Base-by-base conservation (phyloP, 176 grass and related monocot species). In the Panicum miliaceum region DNA sequence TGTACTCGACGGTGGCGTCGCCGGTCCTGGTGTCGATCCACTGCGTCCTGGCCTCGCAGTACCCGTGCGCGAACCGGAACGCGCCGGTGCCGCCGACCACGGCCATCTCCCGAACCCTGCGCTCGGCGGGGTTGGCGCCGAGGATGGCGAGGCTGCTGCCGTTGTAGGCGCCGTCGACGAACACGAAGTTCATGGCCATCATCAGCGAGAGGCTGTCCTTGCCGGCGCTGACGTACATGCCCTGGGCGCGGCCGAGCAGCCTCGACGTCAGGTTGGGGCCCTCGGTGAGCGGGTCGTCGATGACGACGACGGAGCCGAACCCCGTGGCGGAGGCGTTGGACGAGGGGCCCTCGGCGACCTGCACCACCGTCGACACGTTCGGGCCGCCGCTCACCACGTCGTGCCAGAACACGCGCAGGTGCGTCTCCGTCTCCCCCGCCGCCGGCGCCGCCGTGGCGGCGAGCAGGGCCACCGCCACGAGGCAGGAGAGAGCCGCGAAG, bases 371-470 rank as follows among this genome's bases (percentile, higher is more conserved):
- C 7, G 87, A 68, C 8, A 41, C 10, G 86, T 90, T 90, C 3
- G 83, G 82, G 0, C 93, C 88, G 0, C 93, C 90, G 79, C 70
- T 86, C 74, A 86, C 63, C 53, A 89, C 74, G 79, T 95, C 90
- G 85, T 95, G 93, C 85, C 87, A 95, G 93, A 78, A 95, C 81
- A 95, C 82, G 34, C 85, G 85, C 16, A 95, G 76, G 22, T 66
- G 64, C 36, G 85, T 88, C 34, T 82, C 72, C 71, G 34, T 90
- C 57, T 63, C 42, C 52, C 1, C 41, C 41, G 8, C 45, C 35
- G 77, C 69, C 4, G 69, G 19, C 10, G 26, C 5, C 2, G 52
- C 52, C 26, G 19, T 6, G 19, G 12, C 40, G 1, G 64, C 71
- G 5, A 84, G 70, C 22, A 84, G 7, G 1, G 62, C 8, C 9